phyloP scores from a whole-genome alignment of 2,329 filamentous ascomycete genomes.

The Fusarium globosum region DNA sequence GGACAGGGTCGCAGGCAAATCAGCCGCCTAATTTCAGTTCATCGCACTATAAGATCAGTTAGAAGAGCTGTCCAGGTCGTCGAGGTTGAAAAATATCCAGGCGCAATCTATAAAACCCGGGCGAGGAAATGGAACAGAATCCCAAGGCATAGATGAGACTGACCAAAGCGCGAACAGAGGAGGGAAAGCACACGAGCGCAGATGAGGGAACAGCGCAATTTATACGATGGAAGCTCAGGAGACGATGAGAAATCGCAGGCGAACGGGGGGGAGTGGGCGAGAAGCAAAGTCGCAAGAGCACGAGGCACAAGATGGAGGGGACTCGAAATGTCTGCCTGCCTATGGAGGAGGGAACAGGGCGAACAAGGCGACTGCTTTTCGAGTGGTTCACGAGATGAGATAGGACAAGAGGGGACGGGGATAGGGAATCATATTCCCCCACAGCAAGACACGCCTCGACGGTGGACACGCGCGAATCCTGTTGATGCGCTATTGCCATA shows the following conservation, averaged over 20 bases:
- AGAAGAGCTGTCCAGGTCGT: constrained; percentile 17
- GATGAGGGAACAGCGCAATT: constrained; percentile 23
- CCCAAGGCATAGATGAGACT: constrained; percentile 30
- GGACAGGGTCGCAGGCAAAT: constrained; percentile 49
- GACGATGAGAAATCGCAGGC: constrained; percentile 34
- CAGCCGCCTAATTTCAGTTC: constrained; percentile 49
- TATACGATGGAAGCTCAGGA: constrained; percentile 30
- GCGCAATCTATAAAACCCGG: constrained; percentile 25
- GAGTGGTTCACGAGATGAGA: constrained; percentile 30
- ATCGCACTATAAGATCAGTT: constrained; percentile 46
- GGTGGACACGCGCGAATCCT: constrained; percentile 35
- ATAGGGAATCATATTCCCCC: constrained; percentile 14
- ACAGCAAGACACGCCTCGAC: constrained; percentile 35
- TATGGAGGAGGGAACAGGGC: constrained; percentile 35
- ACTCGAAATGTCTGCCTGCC: constrained; percentile 30
- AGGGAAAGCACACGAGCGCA: constrained; percentile 2
- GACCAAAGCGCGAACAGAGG: constrained; percentile 34
- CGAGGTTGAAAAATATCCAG: constrained; percentile 6
- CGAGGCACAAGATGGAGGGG: constrained; percentile 28
- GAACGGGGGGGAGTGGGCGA: constrained; percentile 41
- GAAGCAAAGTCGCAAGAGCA: constrained; percentile 30
- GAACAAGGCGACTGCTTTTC: constrained; percentile 40
- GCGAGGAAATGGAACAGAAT: constrained; percentile 6
- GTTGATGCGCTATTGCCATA: constrained; percentile 32
- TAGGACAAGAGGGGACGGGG: constrained; percentile 16